Conservation (phyloP, 768 basidiomycete species). For the Phaffia tasmanica region DNA sequence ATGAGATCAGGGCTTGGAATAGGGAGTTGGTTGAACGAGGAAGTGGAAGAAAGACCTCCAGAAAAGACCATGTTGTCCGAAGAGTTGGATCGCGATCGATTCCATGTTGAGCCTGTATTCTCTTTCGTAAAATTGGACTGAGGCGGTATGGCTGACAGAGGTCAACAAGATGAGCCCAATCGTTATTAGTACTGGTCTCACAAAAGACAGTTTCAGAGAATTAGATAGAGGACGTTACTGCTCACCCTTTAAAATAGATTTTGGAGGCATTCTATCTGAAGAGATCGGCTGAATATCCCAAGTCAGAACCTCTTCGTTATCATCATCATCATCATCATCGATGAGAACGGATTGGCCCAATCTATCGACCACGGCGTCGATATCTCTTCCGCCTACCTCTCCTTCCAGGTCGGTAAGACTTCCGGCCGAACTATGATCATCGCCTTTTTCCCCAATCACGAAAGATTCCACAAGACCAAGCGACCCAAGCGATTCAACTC, state of each 20-base stretch:
- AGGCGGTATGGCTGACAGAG: too few relatives aligned
- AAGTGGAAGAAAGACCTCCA: slow-evolving; percentile 45
- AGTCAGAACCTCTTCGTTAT: slow-evolving; percentile 51
- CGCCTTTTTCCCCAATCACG: slow-evolving; percentile 35
- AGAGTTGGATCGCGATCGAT: slow-evolving; percentile 60
- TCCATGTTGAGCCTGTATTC: slow-evolving; percentile 41
- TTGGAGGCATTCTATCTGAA: too few relatives aligned
- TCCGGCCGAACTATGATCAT: slow-evolving; percentile 9
- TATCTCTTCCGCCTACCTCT: slow-evolving; percentile 25
- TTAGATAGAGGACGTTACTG: neutral
- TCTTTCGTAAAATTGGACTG: slow-evolving; percentile 41
- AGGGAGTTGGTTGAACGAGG: slow-evolving; percentile 62
- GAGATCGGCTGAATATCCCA: too few relatives aligned
- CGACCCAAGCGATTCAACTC: neutral
- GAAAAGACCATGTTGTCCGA: slow-evolving; percentile 47
- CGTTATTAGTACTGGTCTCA: neutral
- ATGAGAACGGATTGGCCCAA: slow-evolving; percentile 41
- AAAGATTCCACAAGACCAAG: slow-evolving; percentile 19
- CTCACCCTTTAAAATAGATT: too few relatives aligned
- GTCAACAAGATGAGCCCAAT: neutral
- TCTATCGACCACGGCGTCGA: slow-evolving; percentile 35
- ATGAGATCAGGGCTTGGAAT: slow-evolving; percentile 75
- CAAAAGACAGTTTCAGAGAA: neutral
- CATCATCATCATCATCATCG: slow-evolving; percentile 53
- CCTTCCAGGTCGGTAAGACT: slow-evolving; percentile 30